These are phyloP conservation scores for Corylus americana DNA, from an alignment of 306 rosid species.

Conservation along the genomic window DNA sequence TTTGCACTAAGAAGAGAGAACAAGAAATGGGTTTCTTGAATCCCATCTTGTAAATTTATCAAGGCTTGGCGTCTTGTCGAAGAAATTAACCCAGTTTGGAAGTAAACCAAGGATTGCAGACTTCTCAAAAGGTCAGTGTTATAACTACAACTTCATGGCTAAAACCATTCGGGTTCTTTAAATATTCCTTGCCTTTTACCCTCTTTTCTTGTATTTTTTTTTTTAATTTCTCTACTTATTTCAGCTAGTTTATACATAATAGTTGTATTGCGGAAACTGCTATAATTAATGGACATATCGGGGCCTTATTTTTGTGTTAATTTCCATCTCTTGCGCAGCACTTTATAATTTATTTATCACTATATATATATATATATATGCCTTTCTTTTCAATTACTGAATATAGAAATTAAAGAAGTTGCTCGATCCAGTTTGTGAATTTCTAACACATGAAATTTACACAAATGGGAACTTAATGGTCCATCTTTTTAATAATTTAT, in stretches of 20 bases:
- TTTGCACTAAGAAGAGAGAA: slow-evolving; percentile 1
- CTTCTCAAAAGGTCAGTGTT: neutral
- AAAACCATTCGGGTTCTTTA: neutral
- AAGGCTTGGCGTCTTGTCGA: neutral
- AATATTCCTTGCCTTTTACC: neutral
- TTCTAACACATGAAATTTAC: slow-evolving; percentile 1
- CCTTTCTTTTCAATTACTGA: neutral
- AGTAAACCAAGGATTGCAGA: slow-evolving; percentile 2
- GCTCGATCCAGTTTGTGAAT: neutral
- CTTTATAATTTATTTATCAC: neutral
- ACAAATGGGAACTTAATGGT: neutral
- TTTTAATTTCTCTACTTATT: neutral
- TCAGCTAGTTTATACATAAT: neutral
- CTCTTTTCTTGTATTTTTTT: neutral
- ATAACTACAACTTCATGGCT: neutral
- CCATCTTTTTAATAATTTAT: neutral
- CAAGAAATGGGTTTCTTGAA: neutral
- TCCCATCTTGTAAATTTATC: neutral
- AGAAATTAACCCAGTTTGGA: slow-evolving; percentile 9
- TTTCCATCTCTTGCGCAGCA: neutral
- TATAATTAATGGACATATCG: neutral
- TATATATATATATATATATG: neutral
- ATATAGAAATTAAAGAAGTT: neutral
- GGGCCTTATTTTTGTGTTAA: neutral
- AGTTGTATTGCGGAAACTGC: neutral